phyloP scores from a whole-genome alignment of 192 early-diverging fungal species.

The Gryganskiella cystojenkinii region DNA sequence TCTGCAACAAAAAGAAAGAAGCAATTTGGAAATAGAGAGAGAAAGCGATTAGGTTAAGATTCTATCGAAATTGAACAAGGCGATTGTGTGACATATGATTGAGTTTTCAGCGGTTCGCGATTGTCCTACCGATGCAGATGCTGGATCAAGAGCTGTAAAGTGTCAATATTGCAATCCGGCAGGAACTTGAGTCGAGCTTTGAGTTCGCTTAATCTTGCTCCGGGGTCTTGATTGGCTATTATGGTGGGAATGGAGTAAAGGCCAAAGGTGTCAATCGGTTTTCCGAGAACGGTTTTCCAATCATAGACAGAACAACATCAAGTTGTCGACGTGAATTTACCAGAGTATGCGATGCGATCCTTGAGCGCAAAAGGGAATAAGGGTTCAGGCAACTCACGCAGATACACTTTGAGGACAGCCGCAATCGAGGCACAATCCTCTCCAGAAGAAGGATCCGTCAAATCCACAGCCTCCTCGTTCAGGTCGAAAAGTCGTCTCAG shows the following conservation, averaged over 20 bases:
- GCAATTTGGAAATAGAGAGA: not conserved
- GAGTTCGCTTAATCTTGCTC: constrained; percentile 52
- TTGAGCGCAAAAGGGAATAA: constrained; percentile 64
- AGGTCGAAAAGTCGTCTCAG: constrained; percentile 33
- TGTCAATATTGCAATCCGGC: constrained; percentile 60
- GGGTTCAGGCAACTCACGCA: constrained; percentile 72
- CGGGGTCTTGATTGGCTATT: constrained; percentile 55
- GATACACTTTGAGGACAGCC: constrained; percentile 70
- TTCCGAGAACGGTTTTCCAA: not conserved
- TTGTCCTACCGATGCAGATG: constrained; percentile 66
- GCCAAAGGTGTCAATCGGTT: not conserved
- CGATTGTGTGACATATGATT: no score
- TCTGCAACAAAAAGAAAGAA: constrained; percentile 31
- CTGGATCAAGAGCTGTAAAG: constrained; percentile 64
- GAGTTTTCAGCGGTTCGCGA: no score
- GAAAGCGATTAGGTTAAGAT: constrained; percentile 6
- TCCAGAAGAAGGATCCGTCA: constrained; percentile 34
- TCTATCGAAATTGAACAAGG: no score
- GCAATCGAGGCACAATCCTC: constrained; percentile 72
- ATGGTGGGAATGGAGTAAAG: not conserved
- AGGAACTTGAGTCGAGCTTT: constrained; percentile 51
- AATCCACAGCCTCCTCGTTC: constrained; percentile 38
- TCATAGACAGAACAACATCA: not conserved
- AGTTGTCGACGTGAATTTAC: constrained; percentile 40
- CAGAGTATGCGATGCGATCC: constrained; percentile 65